phyloP scores from a whole-genome alignment of 768 basidiomycete genomes.

The Psilocybe cubensis region DNA sequence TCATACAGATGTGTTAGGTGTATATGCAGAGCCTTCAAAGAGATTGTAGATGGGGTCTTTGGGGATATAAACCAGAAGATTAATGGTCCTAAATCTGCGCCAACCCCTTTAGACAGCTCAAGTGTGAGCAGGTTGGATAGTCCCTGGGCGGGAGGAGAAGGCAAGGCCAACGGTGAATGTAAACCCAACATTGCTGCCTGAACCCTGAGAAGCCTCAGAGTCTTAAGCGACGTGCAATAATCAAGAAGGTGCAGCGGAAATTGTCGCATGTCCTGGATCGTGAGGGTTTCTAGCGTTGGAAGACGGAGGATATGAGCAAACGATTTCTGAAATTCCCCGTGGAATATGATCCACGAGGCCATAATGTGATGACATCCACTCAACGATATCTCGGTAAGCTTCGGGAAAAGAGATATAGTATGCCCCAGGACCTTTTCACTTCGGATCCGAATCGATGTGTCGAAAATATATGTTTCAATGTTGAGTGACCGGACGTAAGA shows the following conservation, averaged over 20 bases:
- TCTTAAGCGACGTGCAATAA: background rate
- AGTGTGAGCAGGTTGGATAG: too few species aligned
- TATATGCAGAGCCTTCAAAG: background rate
- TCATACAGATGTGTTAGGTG: background rate
- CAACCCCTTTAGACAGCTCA: too few species aligned
- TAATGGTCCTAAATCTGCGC: background rate
- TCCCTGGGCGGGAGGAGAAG: too few species aligned
- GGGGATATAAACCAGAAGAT: background rate
- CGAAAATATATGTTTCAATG: background rate
- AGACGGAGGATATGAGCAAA: background rate
- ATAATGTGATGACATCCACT: background rate
- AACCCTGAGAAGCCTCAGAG: background rate
- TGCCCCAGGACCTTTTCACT: background rate
- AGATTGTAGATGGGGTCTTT: background rate
- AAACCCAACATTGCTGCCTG: background rate
- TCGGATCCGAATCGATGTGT: background rate
- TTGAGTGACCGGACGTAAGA: background rate
- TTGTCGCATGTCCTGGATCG: background rate
- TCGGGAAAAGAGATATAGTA: background rate
- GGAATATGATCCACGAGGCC: background rate
- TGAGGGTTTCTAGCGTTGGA: background rate
- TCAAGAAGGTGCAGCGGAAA: background rate
- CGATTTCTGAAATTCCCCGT: background rate
- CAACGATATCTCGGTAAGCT: background rate
- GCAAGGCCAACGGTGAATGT: background rate